Percentiles rank a stretch among this genome's conserved stretches.
phyloP scores from a whole-genome alignment of 495 filamentous ascomycete species.

The Bathelium albidoporum region DNA sequence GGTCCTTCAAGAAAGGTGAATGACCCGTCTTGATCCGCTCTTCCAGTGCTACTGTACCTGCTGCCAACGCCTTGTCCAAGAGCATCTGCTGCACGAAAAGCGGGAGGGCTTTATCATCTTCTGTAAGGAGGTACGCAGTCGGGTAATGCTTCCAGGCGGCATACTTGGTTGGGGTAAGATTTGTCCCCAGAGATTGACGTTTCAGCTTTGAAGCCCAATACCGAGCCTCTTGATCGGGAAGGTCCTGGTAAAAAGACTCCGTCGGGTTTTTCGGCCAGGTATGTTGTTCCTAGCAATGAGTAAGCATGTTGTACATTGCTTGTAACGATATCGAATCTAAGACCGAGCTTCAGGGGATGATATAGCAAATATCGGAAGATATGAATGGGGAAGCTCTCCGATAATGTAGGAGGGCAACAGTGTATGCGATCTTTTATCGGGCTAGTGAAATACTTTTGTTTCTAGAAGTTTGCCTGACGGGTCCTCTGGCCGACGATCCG shows the following conservation, averaged over 20 bases:
- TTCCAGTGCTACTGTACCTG: not conserved
- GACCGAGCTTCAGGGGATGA: too few species aligned
- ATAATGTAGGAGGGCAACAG: too few species aligned
- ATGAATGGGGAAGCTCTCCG: too few species aligned
- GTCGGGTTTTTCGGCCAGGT: not conserved
- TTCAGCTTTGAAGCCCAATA: not conserved
- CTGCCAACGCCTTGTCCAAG: not conserved
- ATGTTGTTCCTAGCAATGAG: not conserved
- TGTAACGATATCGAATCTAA: not conserved
- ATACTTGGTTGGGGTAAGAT: not conserved
- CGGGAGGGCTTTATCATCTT: not conserved
- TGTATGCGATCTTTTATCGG: too few species aligned
- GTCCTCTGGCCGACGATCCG: too few species aligned
- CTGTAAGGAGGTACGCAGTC: not conserved
- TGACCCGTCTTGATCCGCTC: not conserved
- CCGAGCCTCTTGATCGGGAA: not conserved
- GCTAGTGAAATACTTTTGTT: too few species aligned
- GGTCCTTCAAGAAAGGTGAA: not conserved
- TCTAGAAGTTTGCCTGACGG: too few species aligned
- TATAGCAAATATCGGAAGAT: too few species aligned
- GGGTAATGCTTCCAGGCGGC: not conserved
- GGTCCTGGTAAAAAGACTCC: not conserved
- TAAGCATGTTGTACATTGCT: not conserved
- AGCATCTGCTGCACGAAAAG: not conserved
- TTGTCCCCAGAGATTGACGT: not conserved